Conservation (phyloP, 179 eudicot species). For the Pouteria campechiana region DNA sequence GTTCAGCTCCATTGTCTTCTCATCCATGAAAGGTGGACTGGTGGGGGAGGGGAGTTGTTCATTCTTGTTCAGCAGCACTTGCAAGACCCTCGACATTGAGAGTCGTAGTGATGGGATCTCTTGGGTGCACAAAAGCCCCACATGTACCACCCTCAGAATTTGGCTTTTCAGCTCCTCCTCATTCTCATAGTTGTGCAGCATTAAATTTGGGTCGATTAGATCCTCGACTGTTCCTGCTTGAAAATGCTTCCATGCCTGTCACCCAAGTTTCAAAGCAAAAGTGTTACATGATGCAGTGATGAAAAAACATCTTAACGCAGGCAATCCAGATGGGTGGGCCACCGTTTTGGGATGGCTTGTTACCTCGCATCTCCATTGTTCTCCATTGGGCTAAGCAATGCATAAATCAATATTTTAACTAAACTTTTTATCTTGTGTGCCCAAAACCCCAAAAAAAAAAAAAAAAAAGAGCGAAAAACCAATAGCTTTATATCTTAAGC, state of each 20-base stretch:
- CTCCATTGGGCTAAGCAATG: too few relatives aligned
- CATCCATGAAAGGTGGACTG: slow-evolving; percentile 50
- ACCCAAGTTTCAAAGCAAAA: too few relatives aligned
- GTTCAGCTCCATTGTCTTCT: slow-evolving; percentile 53
- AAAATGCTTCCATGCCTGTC: slow-evolving; percentile 68
- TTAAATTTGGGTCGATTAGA: slow-evolving; percentile 42
- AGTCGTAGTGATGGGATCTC: slow-evolving; percentile 49
- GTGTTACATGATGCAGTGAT: too few relatives aligned
- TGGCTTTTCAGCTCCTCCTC: slow-evolving; percentile 16
- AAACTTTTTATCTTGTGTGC: too few relatives aligned
- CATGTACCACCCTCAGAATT: slow-evolving; percentile 33
- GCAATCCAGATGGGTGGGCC: too few relatives aligned
- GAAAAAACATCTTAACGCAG: too few relatives aligned
- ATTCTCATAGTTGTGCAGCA: slow-evolving; percentile 15
- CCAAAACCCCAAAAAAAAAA: background rate
- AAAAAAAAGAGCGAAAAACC: background rate
- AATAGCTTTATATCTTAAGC: too few relatives aligned
- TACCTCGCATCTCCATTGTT: too few relatives aligned
- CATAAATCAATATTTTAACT: too few relatives aligned
- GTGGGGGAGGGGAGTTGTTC: slow-evolving; percentile 36
- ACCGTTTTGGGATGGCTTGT: too few relatives aligned
- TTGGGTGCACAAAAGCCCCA: slow-evolving; percentile 63
- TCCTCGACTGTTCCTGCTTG: slow-evolving; percentile 35
- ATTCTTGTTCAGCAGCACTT: slow-evolving; percentile 45
- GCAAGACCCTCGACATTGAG: slow-evolving; percentile 47